These are phyloP conservation scores for Luffa acutangula DNA, from an alignment of 306 rosid species.

Conservation along the genomic window DNA sequence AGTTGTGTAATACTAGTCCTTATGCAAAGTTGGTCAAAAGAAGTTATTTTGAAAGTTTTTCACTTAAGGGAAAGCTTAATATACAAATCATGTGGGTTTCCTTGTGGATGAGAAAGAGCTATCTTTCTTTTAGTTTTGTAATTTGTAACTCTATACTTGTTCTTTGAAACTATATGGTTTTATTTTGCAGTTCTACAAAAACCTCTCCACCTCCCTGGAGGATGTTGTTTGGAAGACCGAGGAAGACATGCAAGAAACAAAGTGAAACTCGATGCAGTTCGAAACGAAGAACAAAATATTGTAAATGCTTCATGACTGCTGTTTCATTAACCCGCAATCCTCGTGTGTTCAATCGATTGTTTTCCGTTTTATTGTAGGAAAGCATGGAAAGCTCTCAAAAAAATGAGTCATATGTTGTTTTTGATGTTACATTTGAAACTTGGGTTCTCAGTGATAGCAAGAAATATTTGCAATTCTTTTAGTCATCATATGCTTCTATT, in stretches of 20 bases:
- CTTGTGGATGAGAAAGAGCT: not conserved
- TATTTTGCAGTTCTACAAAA: conserved; percentile 74
- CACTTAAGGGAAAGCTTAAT: not conserved
- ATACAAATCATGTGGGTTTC: not conserved
- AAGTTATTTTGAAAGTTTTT: not conserved
- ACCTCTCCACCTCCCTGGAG: conserved; percentile 62
- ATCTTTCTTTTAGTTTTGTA: not conserved
- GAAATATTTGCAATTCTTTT: not conserved
- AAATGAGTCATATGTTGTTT: not conserved
- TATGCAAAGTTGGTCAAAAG: not conserved
- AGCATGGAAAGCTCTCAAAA: conserved; percentile 8
- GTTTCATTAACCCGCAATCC: not conserved
- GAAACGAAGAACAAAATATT: not conserved
- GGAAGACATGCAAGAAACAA: conserved; percentile 53
- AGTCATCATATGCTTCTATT: not conserved
- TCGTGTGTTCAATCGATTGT: not conserved
- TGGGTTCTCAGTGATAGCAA: not conserved
- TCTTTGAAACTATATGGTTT: not conserved
- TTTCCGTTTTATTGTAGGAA: conserved; percentile 12
- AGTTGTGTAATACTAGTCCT: not conserved
- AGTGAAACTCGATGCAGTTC: conserved; percentile 15
- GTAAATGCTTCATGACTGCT: not conserved
- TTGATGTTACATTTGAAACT: not conserved
- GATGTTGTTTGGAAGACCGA: conserved; percentile 95
- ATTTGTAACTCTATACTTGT: not conserved